Evolutionary conservation across 1,284 basidiomycete genomes (phyloP).

Genomic region (Irpex sp.): DNA sequence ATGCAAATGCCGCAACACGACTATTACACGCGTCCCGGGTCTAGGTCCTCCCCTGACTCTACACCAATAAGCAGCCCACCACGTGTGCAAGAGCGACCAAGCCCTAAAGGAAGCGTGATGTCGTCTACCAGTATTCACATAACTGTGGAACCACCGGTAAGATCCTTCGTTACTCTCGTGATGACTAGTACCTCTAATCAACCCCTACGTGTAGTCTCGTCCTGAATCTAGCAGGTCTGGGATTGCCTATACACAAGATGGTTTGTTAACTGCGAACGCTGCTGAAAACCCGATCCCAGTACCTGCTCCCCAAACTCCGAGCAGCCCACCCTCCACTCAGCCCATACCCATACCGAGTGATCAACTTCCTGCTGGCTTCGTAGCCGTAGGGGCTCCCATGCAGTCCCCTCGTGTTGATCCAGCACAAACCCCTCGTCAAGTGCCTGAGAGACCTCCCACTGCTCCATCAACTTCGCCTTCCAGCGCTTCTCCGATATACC

Average conservation of each 20-base stretch:
- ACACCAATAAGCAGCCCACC: slow-evolving; percentile 6
- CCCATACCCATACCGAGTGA: slow-evolving; percentile 10
- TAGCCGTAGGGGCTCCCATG: slow-evolving; percentile 24
- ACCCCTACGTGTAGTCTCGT: slow-evolving; percentile 21
- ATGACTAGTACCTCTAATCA: background rate
- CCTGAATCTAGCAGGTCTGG: slow-evolving; percentile 21
- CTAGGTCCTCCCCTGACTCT: slow-evolving; percentile 17
- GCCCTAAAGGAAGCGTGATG: slow-evolving; percentile 16
- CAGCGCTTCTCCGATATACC: slow-evolving; percentile 3
- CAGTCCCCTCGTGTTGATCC: slow-evolving; percentile 1
- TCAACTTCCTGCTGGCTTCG: slow-evolving; percentile 29
- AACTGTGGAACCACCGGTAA: slow-evolving; percentile 24
- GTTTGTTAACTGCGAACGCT: slow-evolving; percentile 23
- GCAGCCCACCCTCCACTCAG: slow-evolving; percentile 3
- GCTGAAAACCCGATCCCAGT: slow-evolving; percentile 17
- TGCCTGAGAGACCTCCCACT: slow-evolving; percentile 5
- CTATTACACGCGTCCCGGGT: slow-evolving; percentile 16
- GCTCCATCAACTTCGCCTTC: slow-evolving; percentile 4
- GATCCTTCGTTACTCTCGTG: background rate
- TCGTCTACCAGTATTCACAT: slow-evolving; percentile 22
- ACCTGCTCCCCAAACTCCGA: slow-evolving; percentile 3
- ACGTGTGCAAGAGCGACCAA: slow-evolving; percentile 12
- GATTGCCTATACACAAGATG: slow-evolving; percentile 11
- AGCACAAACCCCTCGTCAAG: background rate
- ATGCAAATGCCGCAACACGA: slow-evolving; percentile 6